Percentiles rank a stretch among this genome's conserved stretches.
These are phyloP conservation scores for Aaosphaeria arxii DNA, from an alignment of 2,329 filamentous ascomycete genomes.

Conservation along the genomic window DNA sequence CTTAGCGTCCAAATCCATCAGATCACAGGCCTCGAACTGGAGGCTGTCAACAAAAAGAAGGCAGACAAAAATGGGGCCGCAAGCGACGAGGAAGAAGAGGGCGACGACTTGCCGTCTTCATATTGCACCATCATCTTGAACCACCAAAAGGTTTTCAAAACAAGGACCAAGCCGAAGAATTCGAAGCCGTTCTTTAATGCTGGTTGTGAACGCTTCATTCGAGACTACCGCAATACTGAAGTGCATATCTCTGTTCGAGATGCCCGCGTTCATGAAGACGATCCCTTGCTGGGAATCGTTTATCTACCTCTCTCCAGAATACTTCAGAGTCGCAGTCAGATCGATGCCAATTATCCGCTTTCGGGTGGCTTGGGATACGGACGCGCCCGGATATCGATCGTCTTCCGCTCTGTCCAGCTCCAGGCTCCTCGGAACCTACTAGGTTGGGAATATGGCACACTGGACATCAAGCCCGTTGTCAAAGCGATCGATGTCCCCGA, in stretches of 20 bases:
- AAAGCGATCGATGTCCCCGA: conserved; percentile 49
- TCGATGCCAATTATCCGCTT: conserved; percentile 65
- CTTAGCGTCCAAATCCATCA: conserved; percentile 71
- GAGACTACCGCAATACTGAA: conserved; percentile 65
- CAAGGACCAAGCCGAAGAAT: conserved; percentile 74
- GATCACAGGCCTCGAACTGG: conserved; percentile 65
- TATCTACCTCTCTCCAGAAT: conserved; percentile 63
- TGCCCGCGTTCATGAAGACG: conserved; percentile 65
- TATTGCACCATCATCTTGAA: conserved; percentile 75
- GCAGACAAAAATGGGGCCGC: conserved; percentile 47
- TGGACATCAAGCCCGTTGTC: conserved; percentile 59
- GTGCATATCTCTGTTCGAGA: conserved; percentile 68
- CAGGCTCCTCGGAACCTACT: conserved; percentile 57
- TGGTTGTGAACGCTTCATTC: conserved; percentile 68
- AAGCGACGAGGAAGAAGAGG: conserved; percentile 60
- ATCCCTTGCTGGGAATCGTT: conserved; percentile 67
- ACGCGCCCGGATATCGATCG: conserved; percentile 65
- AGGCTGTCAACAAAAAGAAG: conserved; percentile 55
- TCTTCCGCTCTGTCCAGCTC: conserved; percentile 68
- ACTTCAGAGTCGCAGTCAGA: conserved; percentile 61
- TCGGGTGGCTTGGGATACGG: conserved; percentile 72
- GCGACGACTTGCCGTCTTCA: conserved; percentile 63
- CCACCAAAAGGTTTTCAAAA: conserved; percentile 66
- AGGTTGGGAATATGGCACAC: conserved; percentile 71
- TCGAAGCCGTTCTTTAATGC: conserved; percentile 77